Percentiles rank a stretch among this genome's conserved stretches.
Evolutionary conservation across 495 filamentous ascomycete genomes (phyloP).

Genomic region (Parmelia sp.): DNA sequence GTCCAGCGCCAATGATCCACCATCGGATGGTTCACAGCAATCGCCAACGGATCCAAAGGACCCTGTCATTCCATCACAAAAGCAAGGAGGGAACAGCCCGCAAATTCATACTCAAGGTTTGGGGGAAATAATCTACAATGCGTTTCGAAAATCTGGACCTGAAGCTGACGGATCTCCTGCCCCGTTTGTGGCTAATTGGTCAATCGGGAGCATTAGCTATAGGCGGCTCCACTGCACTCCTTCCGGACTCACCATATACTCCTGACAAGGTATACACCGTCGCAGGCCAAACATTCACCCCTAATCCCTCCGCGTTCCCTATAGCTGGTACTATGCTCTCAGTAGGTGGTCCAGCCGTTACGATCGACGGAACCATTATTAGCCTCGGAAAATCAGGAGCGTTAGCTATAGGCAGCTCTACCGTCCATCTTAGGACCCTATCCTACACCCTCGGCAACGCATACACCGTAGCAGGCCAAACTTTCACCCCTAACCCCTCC

Average conservation of each 20-base stretch:
- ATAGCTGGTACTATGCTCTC: neutral
- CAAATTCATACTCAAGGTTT: neutral
- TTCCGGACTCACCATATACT: neutral
- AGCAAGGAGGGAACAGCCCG: neutral
- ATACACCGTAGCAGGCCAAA: neutral
- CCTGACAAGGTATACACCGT: neutral
- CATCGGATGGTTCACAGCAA: too few relatives aligned
- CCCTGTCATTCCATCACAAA: neutral
- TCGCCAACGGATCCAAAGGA: neutral
- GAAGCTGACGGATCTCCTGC: conserved; percentile 3
- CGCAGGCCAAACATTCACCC: neutral
- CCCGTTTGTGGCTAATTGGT: conserved; percentile 7
- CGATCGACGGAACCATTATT: neutral
- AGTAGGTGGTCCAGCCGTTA: neutral
- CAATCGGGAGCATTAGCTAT: neutral
- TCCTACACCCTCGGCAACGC: neutral
- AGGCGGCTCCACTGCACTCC: neutral
- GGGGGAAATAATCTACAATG: conserved; percentile 10
- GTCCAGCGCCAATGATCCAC: neutral
- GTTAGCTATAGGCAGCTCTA: neutral
- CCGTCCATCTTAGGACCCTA: neutral
- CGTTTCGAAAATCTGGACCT: neutral
- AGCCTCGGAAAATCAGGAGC: neutral
- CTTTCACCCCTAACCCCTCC: neutral
- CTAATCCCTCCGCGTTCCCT: neutral